phyloP scores from a whole-genome alignment of 2,329 filamentous ascomycete genomes.

The Colletotrichum cereale region DNA sequence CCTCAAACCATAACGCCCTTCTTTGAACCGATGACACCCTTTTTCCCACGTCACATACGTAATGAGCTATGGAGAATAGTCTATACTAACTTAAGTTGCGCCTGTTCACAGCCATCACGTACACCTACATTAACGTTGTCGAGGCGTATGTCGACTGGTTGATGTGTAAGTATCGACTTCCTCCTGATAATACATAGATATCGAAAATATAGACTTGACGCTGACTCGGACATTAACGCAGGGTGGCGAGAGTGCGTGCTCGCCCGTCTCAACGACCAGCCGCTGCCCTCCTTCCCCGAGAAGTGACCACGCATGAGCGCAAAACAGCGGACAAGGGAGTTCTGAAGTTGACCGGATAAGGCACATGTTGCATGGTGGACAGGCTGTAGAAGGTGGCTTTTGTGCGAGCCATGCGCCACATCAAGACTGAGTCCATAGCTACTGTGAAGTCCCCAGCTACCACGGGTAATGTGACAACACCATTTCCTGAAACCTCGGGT shows the following conservation, averaged over 20 bases:
- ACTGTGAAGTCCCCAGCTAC: not conserved
- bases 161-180: not conserved
- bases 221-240: not conserved
- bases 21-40: not conserved
- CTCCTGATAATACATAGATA: rapidly evolving
- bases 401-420: not conserved
- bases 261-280: not conserved
- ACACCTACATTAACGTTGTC: not conserved
- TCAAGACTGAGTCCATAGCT: not conserved
- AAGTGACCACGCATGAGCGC: not conserved
- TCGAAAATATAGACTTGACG: not conserved
- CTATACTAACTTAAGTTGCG: not conserved
- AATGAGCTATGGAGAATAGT: not conserved
- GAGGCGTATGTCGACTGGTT: not conserved
- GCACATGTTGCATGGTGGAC: no score
- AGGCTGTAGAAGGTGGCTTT: not conserved
- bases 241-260: not conserved
- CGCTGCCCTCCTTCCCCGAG: not conserved
- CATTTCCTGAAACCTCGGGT: not conserved
- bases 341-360: not conserved
- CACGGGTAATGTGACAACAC: not conserved
- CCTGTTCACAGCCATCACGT: not conserved
- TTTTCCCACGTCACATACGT: no score
- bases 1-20: no score
- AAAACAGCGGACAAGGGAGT: not conserved